These are phyloP conservation scores for Daedaleopsis nitida DNA, from an alignment of 768 basidiomycete genomes.

Conservation along the genomic window DNA sequence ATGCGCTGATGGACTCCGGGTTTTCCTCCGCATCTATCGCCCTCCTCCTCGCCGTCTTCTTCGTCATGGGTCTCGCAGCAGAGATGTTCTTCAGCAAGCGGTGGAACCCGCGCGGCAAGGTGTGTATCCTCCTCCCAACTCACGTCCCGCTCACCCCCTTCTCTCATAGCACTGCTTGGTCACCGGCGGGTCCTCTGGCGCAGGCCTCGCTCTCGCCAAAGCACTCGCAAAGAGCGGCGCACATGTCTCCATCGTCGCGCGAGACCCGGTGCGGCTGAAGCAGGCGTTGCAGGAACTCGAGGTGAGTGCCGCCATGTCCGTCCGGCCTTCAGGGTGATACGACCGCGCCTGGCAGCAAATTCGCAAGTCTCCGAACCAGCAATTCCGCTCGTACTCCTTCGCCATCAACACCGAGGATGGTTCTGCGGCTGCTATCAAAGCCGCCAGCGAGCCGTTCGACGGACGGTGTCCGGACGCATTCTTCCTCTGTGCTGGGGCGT, in stretches of 20 bases:
- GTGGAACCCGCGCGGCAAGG: background rate
- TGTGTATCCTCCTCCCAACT: background rate
- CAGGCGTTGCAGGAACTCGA: slow-evolving; percentile 63
- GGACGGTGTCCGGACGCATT: slow-evolving; percentile 72
- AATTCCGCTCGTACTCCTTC: slow-evolving; percentile 66
- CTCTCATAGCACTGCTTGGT: slow-evolving; percentile 40
- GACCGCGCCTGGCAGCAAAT: slow-evolving; percentile 12
- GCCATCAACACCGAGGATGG: slow-evolving; percentile 54
- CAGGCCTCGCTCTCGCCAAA: slow-evolving; percentile 74
- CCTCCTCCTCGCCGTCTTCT: background rate
- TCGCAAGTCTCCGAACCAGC: slow-evolving; percentile 59
- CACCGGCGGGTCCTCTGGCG: slow-evolving; percentile 81
- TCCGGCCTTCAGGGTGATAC: background rate
- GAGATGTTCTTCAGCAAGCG: background rate
- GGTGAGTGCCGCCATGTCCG: slow-evolving; percentile 41
- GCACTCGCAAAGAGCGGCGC: slow-evolving; percentile 71
- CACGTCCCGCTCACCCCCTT: background rate
- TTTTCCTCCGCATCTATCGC: background rate
- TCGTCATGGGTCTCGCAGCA: background rate
- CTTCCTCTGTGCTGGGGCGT: slow-evolving; percentile 77
- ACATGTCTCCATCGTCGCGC: slow-evolving; percentile 83
- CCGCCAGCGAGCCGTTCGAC: slow-evolving; percentile 54
- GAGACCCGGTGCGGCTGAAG: slow-evolving; percentile 65
- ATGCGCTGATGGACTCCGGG: background rate
- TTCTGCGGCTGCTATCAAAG: slow-evolving; percentile 62